Conservation (phyloP, 2,329 filamentous ascomycete species). For the Arthroderma sp. region DNA sequence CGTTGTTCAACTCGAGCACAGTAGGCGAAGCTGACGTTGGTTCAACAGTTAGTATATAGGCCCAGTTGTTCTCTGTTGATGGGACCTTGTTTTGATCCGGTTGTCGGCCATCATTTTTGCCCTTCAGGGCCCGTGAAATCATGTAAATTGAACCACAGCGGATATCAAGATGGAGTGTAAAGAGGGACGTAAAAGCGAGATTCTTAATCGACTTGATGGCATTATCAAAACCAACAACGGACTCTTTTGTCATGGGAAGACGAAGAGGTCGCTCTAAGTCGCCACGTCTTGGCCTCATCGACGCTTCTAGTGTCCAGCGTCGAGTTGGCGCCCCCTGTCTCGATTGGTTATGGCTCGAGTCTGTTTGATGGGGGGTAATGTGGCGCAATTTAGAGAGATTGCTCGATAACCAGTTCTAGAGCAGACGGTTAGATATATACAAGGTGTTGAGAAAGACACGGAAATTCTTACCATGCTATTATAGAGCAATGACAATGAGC, state of each 20-base stretch:
- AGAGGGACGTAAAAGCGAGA: slow-evolving; percentile 63
- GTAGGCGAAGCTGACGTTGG: slow-evolving; percentile 44
- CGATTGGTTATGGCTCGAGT: slow-evolving; percentile 41
- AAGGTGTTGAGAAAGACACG: background rate
- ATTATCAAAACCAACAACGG: slow-evolving; percentile 74
- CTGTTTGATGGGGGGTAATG: slow-evolving; percentile 66
- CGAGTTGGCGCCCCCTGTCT: slow-evolving; percentile 45
- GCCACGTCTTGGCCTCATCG: slow-evolving; percentile 47
- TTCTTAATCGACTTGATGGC: slow-evolving; percentile 74
- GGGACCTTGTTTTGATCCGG: slow-evolving; percentile 21
- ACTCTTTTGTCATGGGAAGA: slow-evolving; percentile 77
- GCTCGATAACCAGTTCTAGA: slow-evolving; percentile 71
- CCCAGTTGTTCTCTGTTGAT: slow-evolving; percentile 54
- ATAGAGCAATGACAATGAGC: slow-evolving; percentile 75
- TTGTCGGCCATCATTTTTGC: slow-evolving; percentile 34
- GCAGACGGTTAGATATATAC: background rate
- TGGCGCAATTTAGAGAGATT: slow-evolving; percentile 72
- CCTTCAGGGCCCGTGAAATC: slow-evolving; percentile 52
- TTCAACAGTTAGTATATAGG: slow-evolving; percentile 32
- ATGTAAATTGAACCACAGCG: slow-evolving; percentile 76
- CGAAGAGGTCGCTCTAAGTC: slow-evolving; percentile 52
- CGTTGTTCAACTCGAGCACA: slow-evolving; percentile 71
- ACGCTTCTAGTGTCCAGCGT: slow-evolving; percentile 72
- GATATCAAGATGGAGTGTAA: slow-evolving; percentile 80
- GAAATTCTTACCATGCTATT: slow-evolving; percentile 61